Conservation (phyloP, 805 yeast genomes). For the Gaillardinia entomophila region DNA sequence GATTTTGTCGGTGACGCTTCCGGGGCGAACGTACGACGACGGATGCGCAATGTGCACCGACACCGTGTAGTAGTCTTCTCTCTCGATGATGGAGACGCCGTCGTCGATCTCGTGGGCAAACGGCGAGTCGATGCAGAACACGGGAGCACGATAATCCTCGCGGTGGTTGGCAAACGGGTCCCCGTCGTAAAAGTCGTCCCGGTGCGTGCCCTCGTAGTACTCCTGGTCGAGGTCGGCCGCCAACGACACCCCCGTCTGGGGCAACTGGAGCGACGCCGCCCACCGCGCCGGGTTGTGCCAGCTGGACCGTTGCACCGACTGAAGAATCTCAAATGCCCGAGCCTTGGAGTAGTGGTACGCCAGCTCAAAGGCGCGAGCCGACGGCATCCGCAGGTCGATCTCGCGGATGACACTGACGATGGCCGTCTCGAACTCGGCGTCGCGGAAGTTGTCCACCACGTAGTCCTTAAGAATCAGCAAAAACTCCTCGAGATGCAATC, state of each 20-base stretch:
- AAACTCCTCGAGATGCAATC: constrained; percentile 25
- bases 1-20: constrained; percentile 38
- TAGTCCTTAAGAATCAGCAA: constrained; percentile 48
- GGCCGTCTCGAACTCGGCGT: constrained; percentile 42
- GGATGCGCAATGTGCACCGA: constrained; percentile 88
- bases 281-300: constrained; percentile 47
- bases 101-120: constrained; percentile 91
- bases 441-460: constrained; percentile 49
- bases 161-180: constrained; percentile 31
- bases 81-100: constrained; percentile 60
- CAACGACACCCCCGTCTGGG: constrained; percentile 36
- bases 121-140: constrained; percentile 79
- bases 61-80: constrained; percentile 31
- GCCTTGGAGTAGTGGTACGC: constrained; percentile 46
- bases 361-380: constrained; percentile 1
- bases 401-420: constrained; percentile 11
- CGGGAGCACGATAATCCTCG: constrained; percentile 41
- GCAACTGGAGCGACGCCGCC: constrained; percentile 42
- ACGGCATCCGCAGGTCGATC: background rate
- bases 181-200: constrained; percentile 11
- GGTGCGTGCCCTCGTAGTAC: constrained; percentile 21
- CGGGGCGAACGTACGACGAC: constrained; percentile 50
- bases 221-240: constrained; percentile 40
- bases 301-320: constrained; percentile 11
- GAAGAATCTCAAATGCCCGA: constrained; percentile 45